phyloP scores from a whole-genome alignment of 2,329 filamentous ascomycete species.

The Fusarium sp. region DNA sequence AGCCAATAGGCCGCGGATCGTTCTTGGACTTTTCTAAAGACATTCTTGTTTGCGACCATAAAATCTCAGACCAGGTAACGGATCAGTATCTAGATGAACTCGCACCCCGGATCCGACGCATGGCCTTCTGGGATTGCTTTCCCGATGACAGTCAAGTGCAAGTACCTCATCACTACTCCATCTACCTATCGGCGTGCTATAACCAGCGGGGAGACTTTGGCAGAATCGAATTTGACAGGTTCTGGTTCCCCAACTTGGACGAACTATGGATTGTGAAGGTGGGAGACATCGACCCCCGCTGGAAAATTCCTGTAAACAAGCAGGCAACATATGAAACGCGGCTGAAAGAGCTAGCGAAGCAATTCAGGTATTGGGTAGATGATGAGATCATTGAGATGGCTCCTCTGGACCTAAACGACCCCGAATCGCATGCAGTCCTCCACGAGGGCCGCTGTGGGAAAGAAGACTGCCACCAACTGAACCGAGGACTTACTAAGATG shows the following conservation, averaged over 20 bases:
- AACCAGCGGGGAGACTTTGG: slow-evolving; percentile 46
- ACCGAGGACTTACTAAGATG: slow-evolving; percentile 51
- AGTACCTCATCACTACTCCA: slow-evolving; percentile 49
- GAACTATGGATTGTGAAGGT: slow-evolving; percentile 56
- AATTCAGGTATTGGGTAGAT: slow-evolving; percentile 55
- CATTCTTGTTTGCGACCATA: slow-evolving; percentile 54
- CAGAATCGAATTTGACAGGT: slow-evolving; percentile 52
- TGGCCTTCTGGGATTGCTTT: slow-evolving; percentile 56
- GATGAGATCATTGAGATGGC: slow-evolving; percentile 54
- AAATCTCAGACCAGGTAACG: slow-evolving; percentile 49
- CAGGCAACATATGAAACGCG: slow-evolving; percentile 47
- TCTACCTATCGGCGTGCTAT: slow-evolving; percentile 51
- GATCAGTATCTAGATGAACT: slow-evolving; percentile 50
- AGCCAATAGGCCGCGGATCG: slow-evolving; percentile 51
- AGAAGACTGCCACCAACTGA: slow-evolving; percentile 51
- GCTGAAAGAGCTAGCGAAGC: slow-evolving; percentile 49
- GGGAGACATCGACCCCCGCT: slow-evolving; percentile 52
- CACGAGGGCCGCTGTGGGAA: slow-evolving; percentile 52
- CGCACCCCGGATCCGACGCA: slow-evolving; percentile 49
- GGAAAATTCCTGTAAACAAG: slow-evolving; percentile 51
- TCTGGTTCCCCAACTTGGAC: slow-evolving; percentile 54
- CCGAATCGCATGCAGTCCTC: slow-evolving; percentile 50
- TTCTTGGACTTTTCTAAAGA: slow-evolving; percentile 53
- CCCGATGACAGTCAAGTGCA: slow-evolving; percentile 53
- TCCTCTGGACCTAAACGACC: slow-evolving; percentile 49